Evolutionary conservation across 257 asterid genomes (phyloP).

Genomic region (Solanum pimpinellifolium): DNA sequence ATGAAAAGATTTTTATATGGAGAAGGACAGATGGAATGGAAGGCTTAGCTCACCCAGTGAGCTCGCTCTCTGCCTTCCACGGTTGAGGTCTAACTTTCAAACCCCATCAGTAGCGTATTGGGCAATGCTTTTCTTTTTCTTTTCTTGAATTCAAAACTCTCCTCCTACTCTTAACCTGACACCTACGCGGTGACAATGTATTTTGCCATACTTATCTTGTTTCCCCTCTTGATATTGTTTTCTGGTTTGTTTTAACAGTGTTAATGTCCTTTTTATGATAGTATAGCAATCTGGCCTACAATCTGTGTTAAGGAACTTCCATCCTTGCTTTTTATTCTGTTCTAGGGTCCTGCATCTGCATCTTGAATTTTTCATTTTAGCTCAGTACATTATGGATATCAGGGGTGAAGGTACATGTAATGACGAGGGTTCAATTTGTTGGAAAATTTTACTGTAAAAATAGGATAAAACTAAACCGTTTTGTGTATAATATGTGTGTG

Average conservation of each 20-base stretch:
- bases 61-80: not conserved
- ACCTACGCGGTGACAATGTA: not conserved
- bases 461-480: not conserved
- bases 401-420: not conserved
- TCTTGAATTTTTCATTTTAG: not conserved
- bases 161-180: not conserved
- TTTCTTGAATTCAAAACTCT: not conserved
- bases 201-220: slow-evolving; percentile 12
- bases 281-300: not conserved
- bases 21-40: not conserved
- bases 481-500: not conserved
- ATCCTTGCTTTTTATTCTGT: not conserved
- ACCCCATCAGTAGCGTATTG: not conserved
- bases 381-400: not conserved
- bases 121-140: not conserved
- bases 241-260: not conserved
- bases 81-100: not conserved
- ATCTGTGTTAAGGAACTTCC: not conserved
- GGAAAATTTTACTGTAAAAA: not conserved
- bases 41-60: not conserved
- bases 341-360: not conserved
- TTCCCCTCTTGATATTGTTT: slow-evolving; percentile 1
- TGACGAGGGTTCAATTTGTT: not conserved
- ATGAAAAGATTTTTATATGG: not conserved
- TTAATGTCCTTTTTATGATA: not conserved